Evolutionary conservation across 2,329 filamentous ascomycete species (phyloP), one percentile per base, ranked within the genome.

Genomic region (Penicillium sp.): DNA sequence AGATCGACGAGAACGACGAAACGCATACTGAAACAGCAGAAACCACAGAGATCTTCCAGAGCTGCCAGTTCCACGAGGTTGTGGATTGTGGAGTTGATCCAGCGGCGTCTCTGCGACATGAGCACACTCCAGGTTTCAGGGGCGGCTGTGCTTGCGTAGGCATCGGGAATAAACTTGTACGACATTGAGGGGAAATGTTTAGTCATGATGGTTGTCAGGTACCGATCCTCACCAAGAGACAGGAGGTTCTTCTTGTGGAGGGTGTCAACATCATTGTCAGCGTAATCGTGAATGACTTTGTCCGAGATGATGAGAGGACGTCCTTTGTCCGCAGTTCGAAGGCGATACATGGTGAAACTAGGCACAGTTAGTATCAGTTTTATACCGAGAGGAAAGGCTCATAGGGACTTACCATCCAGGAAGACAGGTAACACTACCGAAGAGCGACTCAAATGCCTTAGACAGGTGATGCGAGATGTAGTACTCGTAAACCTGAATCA

Each of bases 401-500:
- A 4, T 23, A 12, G 15, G 15, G 21, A 86, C 90, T 80, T 86
- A 97, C 93, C 94, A 99, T 84, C 94, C 94, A 64, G 94, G 94
- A 80, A 99, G 87, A 88, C 94, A 99, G 59, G 94, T 99, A 60
- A 99, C 94, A 75, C 91, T 96, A 72, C 93, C 94, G 71, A 99
- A 99, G 60, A 99, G 85, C 60, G 92, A 97, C 75, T 99, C 94
- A 72, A 99, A 99, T 61, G 94, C 91, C 80, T 99, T 99, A 53
- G 94, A 83, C 74, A 99, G 80, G 77, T 99, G 90, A 82, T 99
- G 94, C 31, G 94, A 97, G 72, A 99, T 99, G 76, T 93, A 99
- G 81, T 99, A 99, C 76, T 99, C 94, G 79, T 99, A 99, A 64
- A 99, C 94, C 75, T 99, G 94, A 70, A 99, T 99, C 94, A 99